Conservation (phyloP, 192 early-diverging fungal genomes). For the Linnemannia zychae region DNA sequence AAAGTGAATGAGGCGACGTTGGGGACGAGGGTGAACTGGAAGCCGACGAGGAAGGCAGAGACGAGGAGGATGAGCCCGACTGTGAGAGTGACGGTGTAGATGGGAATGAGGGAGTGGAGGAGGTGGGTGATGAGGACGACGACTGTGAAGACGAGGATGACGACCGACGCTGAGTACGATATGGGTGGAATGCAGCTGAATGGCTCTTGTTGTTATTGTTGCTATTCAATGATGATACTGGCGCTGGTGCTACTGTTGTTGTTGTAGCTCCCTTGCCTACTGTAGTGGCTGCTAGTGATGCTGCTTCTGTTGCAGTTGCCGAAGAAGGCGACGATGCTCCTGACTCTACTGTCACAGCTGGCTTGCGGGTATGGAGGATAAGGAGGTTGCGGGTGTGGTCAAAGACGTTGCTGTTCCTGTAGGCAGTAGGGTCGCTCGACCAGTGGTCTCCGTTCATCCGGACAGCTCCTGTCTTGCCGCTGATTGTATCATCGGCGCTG, state of each 20-base stretch:
- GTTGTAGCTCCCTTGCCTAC: background rate
- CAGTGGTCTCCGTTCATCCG: conserved; percentile 29
- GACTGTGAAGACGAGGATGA: conserved; percentile 11
- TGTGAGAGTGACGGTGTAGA: conserved; percentile 37
- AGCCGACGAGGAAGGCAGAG: conserved; percentile 10
- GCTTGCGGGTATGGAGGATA: conserved; percentile 49
- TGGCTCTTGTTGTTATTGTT: background rate
- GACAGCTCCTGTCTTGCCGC: background rate
- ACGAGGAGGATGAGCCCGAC: conserved; percentile 9
- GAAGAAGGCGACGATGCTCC: background rate
- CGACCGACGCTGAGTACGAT: conserved; percentile 23
- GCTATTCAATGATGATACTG: background rate
- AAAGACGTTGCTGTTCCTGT: conserved; percentile 38
- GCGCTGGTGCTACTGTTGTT: background rate
- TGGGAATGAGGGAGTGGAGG: conserved; percentile 11
- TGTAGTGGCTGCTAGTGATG: background rate
- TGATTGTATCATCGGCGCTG: background rate
- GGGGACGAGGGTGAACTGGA: conserved; percentile 31
- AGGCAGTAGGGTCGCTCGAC: conserved; percentile 42
- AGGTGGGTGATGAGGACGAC: conserved; percentile 9
- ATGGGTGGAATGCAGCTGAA: conserved; percentile 22
- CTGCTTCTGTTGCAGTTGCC: no score
- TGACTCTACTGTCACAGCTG: background rate
- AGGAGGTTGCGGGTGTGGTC: conserved; percentile 44
- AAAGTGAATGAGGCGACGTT: conserved; percentile 8